A percentile compares a stretch with the other conserved stretches of the same genome.
These are phyloP conservation scores for Acanthamoeba castellanii DNA, from an alignment of 208 protist species.

Conservation along the genomic window DNA sequence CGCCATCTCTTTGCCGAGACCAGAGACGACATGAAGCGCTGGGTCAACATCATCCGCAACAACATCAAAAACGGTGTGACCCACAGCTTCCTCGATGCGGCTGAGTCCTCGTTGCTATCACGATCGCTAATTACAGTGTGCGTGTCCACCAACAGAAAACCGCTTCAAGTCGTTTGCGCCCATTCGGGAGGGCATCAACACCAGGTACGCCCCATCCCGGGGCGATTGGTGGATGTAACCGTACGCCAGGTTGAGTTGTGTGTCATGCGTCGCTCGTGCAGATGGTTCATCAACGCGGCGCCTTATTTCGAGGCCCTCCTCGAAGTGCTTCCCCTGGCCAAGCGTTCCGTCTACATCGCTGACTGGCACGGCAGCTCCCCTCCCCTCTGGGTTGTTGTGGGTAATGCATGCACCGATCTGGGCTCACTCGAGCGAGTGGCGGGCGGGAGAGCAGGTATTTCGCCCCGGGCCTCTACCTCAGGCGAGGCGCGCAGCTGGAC, in stretches of 20 bases:
- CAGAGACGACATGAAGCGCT: slow-evolving; percentile 30
- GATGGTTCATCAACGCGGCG: slow-evolving; percentile 53
- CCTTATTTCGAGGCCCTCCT: slow-evolving; percentile 1
- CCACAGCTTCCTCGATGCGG: neutral
- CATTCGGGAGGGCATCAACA: neutral
- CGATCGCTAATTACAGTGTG: neutral
- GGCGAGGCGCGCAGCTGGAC: neutral
- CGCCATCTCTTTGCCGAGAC: slow-evolving; percentile 9
- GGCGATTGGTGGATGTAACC: neutral
- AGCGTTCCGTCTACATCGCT: neutral
- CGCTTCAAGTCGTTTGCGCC: slow-evolving; percentile 48
- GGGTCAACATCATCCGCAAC: slow-evolving; percentile 26
- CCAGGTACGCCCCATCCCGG: neutral
- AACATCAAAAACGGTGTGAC: neutral
- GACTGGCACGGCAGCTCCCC: neutral
- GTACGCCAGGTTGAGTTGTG: neutral
- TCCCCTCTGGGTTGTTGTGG: neutral
- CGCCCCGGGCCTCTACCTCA: slow-evolving; percentile 29
- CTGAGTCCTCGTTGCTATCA: too few species aligned
- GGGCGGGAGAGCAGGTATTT: neutral
- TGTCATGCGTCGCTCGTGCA: neutral
- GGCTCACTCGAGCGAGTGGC: too few species aligned
- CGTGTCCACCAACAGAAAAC: neutral
- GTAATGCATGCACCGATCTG: too few species aligned
- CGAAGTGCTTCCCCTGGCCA: neutral